Evolutionary conservation across 1,284 basidiomycete species (phyloP).

Genomic region (Exobasidium cylindrosporum): DNA sequence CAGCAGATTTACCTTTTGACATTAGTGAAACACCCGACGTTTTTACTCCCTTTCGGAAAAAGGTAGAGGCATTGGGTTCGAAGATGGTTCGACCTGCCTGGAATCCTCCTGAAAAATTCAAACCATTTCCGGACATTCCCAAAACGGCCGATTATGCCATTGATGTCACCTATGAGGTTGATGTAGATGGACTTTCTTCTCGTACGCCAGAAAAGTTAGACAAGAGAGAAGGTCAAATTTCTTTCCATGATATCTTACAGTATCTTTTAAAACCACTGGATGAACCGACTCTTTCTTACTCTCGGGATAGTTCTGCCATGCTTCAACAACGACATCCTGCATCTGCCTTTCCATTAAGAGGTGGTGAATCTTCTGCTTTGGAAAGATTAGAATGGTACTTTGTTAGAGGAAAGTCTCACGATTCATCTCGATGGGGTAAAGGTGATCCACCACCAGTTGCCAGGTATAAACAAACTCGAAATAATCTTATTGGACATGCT

Average conservation of each 20-base stretch:
- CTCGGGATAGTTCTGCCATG: slow-evolving; percentile 32
- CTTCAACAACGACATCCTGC: slow-evolving; percentile 46
- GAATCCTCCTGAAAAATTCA: slow-evolving; percentile 34
- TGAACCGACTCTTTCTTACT: slow-evolving; percentile 34
- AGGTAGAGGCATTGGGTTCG: slow-evolving; percentile 58
- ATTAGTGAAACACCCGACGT: slow-evolving; percentile 58
- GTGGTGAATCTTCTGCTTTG: slow-evolving; percentile 45
- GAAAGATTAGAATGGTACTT: slow-evolving; percentile 52
- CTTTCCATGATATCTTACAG: slow-evolving; percentile 47
- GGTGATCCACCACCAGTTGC: slow-evolving; percentile 54
- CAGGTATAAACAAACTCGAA: slow-evolving; percentile 62
- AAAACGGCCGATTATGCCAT: slow-evolving; percentile 39
- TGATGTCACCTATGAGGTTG: slow-evolving; percentile 48
- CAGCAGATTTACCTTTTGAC: slow-evolving; percentile 58
- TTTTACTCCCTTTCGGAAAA: slow-evolving; percentile 60
- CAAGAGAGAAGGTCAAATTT: slow-evolving; percentile 41
- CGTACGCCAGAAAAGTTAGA: slow-evolving; percentile 29
- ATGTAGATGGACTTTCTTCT: slow-evolving; percentile 41
- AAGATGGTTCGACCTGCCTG: slow-evolving; percentile 50
- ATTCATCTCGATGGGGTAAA: slow-evolving; percentile 39
- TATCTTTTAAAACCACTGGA: slow-evolving; percentile 43
- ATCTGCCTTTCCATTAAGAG: slow-evolving; percentile 45
- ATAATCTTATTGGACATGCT: slow-evolving; percentile 61
- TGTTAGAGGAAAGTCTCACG: slow-evolving; percentile 43
- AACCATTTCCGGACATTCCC: slow-evolving; percentile 32